phyloP scores from a whole-genome alignment of 176 grass and related monocot species.

The Puya raimondii region DNA sequence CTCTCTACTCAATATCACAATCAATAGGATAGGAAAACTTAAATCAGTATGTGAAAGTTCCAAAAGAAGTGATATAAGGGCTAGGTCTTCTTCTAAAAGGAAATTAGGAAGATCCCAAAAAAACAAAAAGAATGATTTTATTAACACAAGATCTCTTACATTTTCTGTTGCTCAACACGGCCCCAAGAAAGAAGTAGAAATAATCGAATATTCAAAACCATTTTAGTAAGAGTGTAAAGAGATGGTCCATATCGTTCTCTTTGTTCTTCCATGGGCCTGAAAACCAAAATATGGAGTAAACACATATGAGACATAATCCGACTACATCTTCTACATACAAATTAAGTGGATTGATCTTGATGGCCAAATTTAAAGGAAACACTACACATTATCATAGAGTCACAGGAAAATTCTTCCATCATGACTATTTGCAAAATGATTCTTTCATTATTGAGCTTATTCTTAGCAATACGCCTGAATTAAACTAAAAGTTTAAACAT shows the following conservation, averaged over 20 bases:
- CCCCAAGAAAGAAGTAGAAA: conserved; percentile 59
- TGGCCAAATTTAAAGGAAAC: background rate
- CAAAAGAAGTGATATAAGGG: conserved; percentile 11
- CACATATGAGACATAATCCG: background rate
- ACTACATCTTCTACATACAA: background rate
- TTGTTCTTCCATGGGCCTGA: conserved; percentile 96
- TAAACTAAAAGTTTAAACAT: background rate
- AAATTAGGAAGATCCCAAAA: conserved; percentile 7
- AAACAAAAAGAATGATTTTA: conserved; percentile 7
- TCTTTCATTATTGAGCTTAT: conserved; percentile 2
- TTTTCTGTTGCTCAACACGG: conserved; percentile 46
- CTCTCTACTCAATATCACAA: conserved; percentile 40
- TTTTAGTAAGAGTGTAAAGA: conserved; percentile 71
- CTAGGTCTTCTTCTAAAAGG: background rate
- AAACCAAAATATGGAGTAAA: conserved; percentile 2
- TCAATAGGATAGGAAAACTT: conserved; percentile 6
- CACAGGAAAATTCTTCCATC: background rate
- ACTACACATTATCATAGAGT: background rate
- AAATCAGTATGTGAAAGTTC: conserved; percentile 8
- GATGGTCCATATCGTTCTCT: conserved; percentile 85
- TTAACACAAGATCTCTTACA: conserved; percentile 39
- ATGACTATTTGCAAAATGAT: background rate
- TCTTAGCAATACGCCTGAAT: background rate
- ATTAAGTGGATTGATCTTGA: background rate
- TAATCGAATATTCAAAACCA: conserved; percentile 60